phyloP scores from a whole-genome alignment of 805 yeast species.

The Ogataea corticis region DNA sequence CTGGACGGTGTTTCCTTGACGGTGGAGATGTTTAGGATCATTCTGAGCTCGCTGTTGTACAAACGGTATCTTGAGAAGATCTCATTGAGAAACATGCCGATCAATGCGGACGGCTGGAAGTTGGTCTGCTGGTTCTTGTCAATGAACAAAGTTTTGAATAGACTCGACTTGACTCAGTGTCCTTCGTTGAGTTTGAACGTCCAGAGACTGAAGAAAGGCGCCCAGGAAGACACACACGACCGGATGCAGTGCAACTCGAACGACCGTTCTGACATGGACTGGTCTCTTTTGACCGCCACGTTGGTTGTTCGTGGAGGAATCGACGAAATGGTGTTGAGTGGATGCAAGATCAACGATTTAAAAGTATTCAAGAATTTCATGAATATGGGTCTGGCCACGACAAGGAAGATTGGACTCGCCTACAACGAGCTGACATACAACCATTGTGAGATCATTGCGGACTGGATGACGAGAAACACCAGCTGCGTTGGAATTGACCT shows the following conservation, averaged over 20 bases:
- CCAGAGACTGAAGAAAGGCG: conserved; percentile 38
- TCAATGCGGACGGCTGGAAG: conserved; percentile 76
- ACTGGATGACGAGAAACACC: conserved; percentile 54
- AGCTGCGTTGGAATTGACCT: conserved; percentile 72
- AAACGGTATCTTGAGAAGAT: conserved; percentile 69
- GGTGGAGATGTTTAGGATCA: conserved; percentile 70
- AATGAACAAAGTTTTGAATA: conserved; percentile 55
- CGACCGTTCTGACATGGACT: conserved; percentile 76
- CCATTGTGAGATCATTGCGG: conserved; percentile 56
- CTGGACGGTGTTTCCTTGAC: conserved; percentile 79
- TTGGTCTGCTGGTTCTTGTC: conserved; percentile 73
- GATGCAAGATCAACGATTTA: conserved; percentile 63
- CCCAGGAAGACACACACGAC: conserved; percentile 28
- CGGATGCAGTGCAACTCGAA: conserved; percentile 49
- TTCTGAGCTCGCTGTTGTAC: conserved; percentile 68
- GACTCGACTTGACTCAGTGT: conserved; percentile 73
- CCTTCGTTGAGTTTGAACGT: conserved; percentile 48
- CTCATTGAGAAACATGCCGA: conserved; percentile 75
- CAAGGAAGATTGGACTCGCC: conserved; percentile 74
- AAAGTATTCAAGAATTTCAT: conserved; percentile 57
- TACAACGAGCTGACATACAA: conserved; percentile 61
- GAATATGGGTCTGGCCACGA: conserved; percentile 54
- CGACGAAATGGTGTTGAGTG: conserved; percentile 77
- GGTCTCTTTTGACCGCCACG: conserved; percentile 75
- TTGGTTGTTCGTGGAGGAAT: conserved; percentile 69